phyloP scores from a whole-genome alignment of 371 early-diverging fungal species.

The Syncephalastrum monosporum region DNA sequence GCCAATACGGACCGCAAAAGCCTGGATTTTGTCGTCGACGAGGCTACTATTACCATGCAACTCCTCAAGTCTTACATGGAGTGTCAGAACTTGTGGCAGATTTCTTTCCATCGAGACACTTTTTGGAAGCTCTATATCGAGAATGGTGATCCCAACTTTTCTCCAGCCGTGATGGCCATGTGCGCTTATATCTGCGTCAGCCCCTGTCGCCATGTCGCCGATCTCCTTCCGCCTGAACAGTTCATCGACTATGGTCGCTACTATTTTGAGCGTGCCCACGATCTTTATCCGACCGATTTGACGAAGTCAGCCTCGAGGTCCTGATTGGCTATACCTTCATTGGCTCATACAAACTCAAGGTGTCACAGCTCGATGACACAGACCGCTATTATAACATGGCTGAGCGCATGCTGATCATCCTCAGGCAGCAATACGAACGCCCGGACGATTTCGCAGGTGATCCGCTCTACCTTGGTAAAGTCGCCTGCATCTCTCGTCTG shows the following conservation, averaged over 20 bases:
- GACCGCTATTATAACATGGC: slow-evolving; percentile 23
- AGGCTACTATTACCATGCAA: slow-evolving; percentile 10
- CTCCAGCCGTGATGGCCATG: slow-evolving; percentile 31
- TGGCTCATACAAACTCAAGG: slow-evolving; percentile 23
- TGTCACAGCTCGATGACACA: slow-evolving; percentile 10
- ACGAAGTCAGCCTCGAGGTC: slow-evolving; percentile 30
- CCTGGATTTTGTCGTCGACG: not conserved
- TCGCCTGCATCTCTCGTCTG: not conserved
- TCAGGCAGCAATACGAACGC: slow-evolving; percentile 14
- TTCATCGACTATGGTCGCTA: slow-evolving; percentile 21
- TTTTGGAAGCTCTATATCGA: slow-evolving; percentile 23
- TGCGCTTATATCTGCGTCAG: slow-evolving; percentile 26
- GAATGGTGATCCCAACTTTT: slow-evolving; percentile 1
- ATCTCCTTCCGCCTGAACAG: slow-evolving; percentile 14
- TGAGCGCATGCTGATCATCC: slow-evolving; percentile 21
- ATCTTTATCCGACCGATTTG: slow-evolving; percentile 33
- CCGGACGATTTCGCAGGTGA: not conserved
- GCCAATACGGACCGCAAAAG: not conserved
- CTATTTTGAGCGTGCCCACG: slow-evolving; percentile 33
- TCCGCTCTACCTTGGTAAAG: slow-evolving; percentile 3
- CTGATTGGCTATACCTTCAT: slow-evolving; percentile 22
- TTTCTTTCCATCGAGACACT: slow-evolving; percentile 21
- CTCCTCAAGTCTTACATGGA: slow-evolving; percentile 24
- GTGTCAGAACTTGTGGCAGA: slow-evolving; percentile 27
- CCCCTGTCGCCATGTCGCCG: slow-evolving; percentile 25